phyloP scores from a whole-genome alignment of 306 rosid genomes.

The Heteromeles arbutifolia region DNA sequence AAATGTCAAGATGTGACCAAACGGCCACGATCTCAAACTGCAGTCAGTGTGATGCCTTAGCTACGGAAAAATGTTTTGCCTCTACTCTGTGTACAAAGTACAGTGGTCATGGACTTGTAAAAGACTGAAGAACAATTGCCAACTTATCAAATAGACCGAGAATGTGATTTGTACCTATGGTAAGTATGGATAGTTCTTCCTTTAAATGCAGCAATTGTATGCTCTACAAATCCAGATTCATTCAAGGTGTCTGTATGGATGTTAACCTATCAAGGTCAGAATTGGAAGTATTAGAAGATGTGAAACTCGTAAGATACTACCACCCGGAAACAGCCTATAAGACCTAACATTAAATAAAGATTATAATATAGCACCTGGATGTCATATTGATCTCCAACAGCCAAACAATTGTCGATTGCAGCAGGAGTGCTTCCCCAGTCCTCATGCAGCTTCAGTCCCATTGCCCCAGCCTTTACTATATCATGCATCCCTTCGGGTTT shows the following conservation, averaged over 20 bases:
- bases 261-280: constrained; percentile 55
- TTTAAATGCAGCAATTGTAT: constrained; percentile 75
- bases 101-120: neutral
- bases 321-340: neutral
- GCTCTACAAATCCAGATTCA: constrained; percentile 92
- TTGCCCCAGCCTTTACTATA: constrained; percentile 83
- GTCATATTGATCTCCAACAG: constrained; percentile 67
- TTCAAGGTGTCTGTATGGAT: constrained; percentile 95
- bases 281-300: neutral
- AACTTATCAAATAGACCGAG: neutral
- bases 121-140: neutral
- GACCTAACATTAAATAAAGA: neutral
- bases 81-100: neutral
- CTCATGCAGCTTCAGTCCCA: constrained; percentile 91
- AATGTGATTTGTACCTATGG: constrained; percentile 57
- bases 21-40: neutral
- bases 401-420: constrained; percentile 70
- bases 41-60: too few species aligned
- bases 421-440: constrained; percentile 98
- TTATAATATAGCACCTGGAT: constrained; percentile 47
- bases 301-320: neutral
- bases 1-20: neutral
- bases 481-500: constrained; percentile 61
- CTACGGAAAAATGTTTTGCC: too few species aligned
- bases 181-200: constrained; percentile 91